phyloP scores from a whole-genome alignment of 106 monocot species.

The Acorus calamus region DNA sequence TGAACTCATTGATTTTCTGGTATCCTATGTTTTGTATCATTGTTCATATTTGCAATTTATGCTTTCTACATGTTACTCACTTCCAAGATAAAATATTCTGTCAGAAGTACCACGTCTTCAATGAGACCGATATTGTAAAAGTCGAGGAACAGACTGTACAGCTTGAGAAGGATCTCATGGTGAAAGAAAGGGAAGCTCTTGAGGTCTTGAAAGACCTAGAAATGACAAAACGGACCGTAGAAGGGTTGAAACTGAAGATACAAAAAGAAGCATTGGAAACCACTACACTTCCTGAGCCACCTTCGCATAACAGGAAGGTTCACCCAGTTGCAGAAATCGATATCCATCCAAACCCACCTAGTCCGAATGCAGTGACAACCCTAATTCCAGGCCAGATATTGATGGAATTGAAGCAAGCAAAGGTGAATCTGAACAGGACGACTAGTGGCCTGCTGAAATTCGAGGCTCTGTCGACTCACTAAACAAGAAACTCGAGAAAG shows the following conservation, averaged over 20 bases:
- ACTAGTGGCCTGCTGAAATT: constrained; percentile 52
- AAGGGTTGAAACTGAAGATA: constrained; percentile 47
- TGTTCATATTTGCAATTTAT: too few species aligned
- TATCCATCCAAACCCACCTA: constrained; percentile 3
- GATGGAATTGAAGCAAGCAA: constrained; percentile 64
- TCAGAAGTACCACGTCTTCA: constrained; percentile 18
- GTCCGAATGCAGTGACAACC: constrained; percentile 1
- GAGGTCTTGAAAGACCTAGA: constrained; percentile 73
- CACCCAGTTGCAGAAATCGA: constrained; percentile 19
- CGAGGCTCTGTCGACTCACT: constrained; percentile 37
- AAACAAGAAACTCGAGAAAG: constrained; percentile 44
- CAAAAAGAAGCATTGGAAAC: constrained; percentile 34
- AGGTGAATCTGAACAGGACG: constrained; percentile 53
- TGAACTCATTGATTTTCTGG: too few species aligned
- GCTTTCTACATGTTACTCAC: too few species aligned
- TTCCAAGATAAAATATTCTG: neutral
- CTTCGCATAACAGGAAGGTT: constrained; percentile 17
- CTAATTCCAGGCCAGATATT: constrained; percentile 40
- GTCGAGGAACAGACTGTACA: constrained; percentile 44
- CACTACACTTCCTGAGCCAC: constrained; percentile 1
- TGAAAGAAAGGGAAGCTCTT: constrained; percentile 74
- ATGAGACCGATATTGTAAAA: constrained; percentile 24
- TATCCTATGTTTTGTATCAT: too few species aligned
- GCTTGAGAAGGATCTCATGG: constrained; percentile 70
- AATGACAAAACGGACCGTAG: constrained; percentile 48